Percentiles rank a stretch among this genome's conserved stretches.
Evolutionary conservation across 257 asterid genomes (phyloP).

Genomic region (Osmanthus fragrans): DNA sequence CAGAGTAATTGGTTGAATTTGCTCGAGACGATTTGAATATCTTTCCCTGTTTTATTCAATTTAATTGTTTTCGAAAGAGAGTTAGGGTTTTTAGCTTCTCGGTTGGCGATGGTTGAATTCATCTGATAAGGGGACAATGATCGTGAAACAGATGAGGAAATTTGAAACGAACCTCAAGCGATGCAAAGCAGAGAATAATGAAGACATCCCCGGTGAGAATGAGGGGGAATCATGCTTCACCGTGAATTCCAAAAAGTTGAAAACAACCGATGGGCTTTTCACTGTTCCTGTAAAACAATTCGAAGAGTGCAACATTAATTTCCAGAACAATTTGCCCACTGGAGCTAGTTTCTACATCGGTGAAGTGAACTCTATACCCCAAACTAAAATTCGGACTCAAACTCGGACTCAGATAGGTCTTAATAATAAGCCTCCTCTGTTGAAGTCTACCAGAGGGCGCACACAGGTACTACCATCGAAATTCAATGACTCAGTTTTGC

Average conservation of each 20-base stretch:
- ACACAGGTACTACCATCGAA: slow-evolving; percentile 57
- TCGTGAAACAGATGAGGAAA: slow-evolving; percentile 30
- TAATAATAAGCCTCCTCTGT: slow-evolving; percentile 50
- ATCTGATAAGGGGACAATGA: slow-evolving; percentile 40
- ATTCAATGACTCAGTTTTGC: slow-evolving; percentile 61
- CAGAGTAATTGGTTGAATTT: slow-evolving; percentile 13
- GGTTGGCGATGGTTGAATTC: slow-evolving; percentile 17
- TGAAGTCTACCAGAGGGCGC: slow-evolving; percentile 85
- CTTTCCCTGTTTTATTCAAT: not conserved
- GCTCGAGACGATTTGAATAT: slow-evolving; percentile 21
- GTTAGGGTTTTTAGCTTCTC: slow-evolving; percentile 29
- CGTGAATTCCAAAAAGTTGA: slow-evolving; percentile 25
- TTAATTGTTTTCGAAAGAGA: slow-evolving; percentile 1
- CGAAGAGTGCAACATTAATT: slow-evolving; percentile 41
- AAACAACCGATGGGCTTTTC: slow-evolving; percentile 26
- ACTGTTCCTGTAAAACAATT: slow-evolving; percentile 52
- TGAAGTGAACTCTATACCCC: slow-evolving; percentile 27
- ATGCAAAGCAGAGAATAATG: slow-evolving; percentile 46
- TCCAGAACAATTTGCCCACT: slow-evolving; percentile 32
- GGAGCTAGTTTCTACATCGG: slow-evolving; percentile 27
- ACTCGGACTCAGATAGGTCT: slow-evolving; percentile 15
- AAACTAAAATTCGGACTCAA: not conserved
- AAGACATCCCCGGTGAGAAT: slow-evolving; percentile 21
- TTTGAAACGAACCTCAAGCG: slow-evolving; percentile 68
- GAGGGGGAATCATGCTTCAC: slow-evolving; percentile 36